Evolutionary conservation across 257 asterid genomes (phyloP).

Genomic region (Solanum clarkiae): DNA sequence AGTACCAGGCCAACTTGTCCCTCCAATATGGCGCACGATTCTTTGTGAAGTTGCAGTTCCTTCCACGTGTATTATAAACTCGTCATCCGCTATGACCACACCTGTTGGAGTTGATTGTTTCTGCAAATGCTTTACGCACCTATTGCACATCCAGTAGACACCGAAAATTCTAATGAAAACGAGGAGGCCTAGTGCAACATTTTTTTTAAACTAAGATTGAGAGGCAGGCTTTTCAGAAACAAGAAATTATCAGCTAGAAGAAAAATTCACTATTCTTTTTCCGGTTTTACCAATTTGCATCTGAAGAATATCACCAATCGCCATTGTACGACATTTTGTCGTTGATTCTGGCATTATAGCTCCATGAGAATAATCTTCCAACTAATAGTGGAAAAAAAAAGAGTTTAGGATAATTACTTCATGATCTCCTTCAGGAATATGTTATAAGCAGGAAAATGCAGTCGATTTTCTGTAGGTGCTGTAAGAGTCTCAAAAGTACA

Average conservation of each 20-base stretch:
- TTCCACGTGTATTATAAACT: conserved; percentile 75
- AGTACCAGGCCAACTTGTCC: conserved; percentile 91
- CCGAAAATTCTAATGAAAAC: background rate
- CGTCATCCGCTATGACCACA: conserved; percentile 51
- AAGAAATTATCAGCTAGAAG: background rate
- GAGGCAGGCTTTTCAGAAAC: background rate
- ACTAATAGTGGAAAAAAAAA: background rate
- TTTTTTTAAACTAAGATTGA: background rate
- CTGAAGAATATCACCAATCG: background rate
- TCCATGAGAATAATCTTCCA: background rate
- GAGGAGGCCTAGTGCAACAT: background rate
- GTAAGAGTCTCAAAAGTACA: conserved; percentile 75
- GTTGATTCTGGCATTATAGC: background rate
- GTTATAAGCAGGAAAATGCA: conserved; percentile 80
- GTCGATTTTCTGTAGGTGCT: conserved; percentile 49
- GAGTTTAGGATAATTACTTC: conserved; percentile 14
- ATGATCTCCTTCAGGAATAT: conserved; percentile 60
- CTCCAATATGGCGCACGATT: conserved; percentile 91
- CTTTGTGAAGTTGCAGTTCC: conserved; percentile 75
- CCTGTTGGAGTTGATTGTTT: conserved; percentile 59
- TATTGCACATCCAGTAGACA: background rate
- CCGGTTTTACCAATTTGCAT: background rate
- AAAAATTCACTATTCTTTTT: background rate
- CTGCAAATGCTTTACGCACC: conserved; percentile 65
- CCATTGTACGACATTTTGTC: background rate